Base-by-base conservation (phyloP, 345 rosid genomes). In the Passiflora organensis region DNA sequence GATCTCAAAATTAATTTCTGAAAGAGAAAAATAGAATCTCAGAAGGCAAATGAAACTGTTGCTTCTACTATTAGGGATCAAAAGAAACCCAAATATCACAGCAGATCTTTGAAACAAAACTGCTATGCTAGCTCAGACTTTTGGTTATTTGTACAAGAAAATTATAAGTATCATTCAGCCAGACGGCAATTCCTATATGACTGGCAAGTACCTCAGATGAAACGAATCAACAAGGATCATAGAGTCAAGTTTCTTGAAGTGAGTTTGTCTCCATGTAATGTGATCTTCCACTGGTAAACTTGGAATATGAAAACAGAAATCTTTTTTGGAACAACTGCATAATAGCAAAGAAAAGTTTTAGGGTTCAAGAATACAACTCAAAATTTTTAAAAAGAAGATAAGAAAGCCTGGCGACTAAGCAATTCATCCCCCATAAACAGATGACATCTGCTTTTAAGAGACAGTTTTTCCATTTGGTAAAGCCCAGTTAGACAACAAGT, bases 311-410 rank as follows among this genome's bases (percentile, higher is more conserved):
- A 86, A 54, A 86, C 76, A 16, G 95, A 86, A 34, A 10, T 63
- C 72, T 67, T 89, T 75, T 89, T 86, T 2, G 99, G 87, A 59
- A 93, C 94, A 73, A 83, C 95, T 93, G 81, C 60, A 66, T 25
- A 15, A 46, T 32, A 5, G 21, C 8, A 20, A 38, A 14, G 18
- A 20, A 22, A 17, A 43, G 47, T 6, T 8, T 63, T 10, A 10
- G 24, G 16, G 32, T 43, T 23, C 20, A 20, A 45, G 41, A 37
- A 37, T 1, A 37, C 13, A 9, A 37, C 11, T 37, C 41, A 37
- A 37, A 13, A 37, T 37, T 37, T 9, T 13, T 6, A 6, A 37
- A 13, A 37, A 6, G 41, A 6, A 1, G 41, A 6, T 37, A n/a
- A n/a, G 41, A 13, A 9, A 37, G 41, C 41, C 8, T 6, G 13